Conservation (phyloP, 306 rosid genomes). For the Rosa persica region DNA sequence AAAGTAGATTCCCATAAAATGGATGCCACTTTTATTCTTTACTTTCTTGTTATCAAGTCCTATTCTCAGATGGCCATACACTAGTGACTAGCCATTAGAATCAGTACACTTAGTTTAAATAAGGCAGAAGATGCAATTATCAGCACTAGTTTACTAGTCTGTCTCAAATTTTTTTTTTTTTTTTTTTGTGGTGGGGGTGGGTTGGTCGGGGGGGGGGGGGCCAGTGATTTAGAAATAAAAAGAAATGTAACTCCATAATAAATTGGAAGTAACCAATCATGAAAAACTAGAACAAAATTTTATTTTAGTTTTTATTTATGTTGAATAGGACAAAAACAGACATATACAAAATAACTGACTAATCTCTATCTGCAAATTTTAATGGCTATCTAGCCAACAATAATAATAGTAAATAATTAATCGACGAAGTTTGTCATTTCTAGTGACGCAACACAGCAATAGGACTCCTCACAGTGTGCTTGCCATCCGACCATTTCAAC, state of each 20-base stretch:
- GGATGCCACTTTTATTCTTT: neutral
- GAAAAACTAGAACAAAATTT: neutral
- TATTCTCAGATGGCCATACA: neutral
- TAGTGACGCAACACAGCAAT: conserved; percentile 10
- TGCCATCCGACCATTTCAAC: conserved; percentile 43
- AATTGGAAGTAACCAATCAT: neutral
- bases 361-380: neutral
- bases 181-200: too few species aligned
- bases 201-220: too few species aligned
- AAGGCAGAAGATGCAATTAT: neutral
- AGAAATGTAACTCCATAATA: neutral
- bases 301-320: neutral
- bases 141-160: neutral
- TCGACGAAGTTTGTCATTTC: neutral
- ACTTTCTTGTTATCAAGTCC: neutral
- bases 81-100: neutral
- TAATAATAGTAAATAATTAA: neutral
- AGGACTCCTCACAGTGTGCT: conserved; percentile 30
- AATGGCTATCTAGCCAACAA: conserved; percentile 13
- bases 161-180: neutral
- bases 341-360: neutral
- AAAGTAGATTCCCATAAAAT: conserved; percentile 1
- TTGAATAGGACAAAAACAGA: neutral
- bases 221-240: neutral
- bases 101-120: neutral